A percentile compares a stretch with the other conserved stretches of the same genome.
phyloP scores from a whole-genome alignment of 2,329 filamentous ascomycete species.

The Epichloe hybrida region DNA sequence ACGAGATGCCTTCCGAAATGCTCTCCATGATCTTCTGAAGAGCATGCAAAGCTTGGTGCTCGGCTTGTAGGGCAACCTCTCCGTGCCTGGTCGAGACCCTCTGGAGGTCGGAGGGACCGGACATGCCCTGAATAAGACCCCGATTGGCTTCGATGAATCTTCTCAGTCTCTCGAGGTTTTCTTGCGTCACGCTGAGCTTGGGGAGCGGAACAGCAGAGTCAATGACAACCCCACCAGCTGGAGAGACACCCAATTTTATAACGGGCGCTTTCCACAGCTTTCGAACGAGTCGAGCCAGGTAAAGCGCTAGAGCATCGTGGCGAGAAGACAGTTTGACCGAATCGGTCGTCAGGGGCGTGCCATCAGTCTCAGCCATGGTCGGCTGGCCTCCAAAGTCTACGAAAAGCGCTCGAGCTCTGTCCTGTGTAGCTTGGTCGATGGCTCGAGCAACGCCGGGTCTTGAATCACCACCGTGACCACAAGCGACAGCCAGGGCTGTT shows the following conservation, averaged over 20 bases:
- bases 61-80: slow-evolving; percentile 81
- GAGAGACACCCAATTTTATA: slow-evolving; percentile 37
- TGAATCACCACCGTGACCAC: slow-evolving; percentile 74
- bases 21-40: slow-evolving; percentile 75
- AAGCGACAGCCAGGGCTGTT: slow-evolving; percentile 85
- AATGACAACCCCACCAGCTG: slow-evolving; percentile 49
- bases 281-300: slow-evolving; percentile 76
- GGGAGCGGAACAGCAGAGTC: slow-evolving; percentile 49
- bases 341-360: slow-evolving; percentile 60
- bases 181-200: slow-evolving; percentile 67
- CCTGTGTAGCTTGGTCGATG: slow-evolving; percentile 73
- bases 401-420: slow-evolving; percentile 74
- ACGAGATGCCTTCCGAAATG: slow-evolving; percentile 93
- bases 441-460: slow-evolving; percentile 59
- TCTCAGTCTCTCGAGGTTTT: slow-evolving; percentile 63
- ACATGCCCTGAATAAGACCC: slow-evolving; percentile 81
- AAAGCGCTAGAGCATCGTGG: slow-evolving; percentile 77
- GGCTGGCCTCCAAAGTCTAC: slow-evolving; percentile 88
- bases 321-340: slow-evolving; percentile 77
- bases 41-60: slow-evolving; percentile 83
- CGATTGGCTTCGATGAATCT: slow-evolving; percentile 81
- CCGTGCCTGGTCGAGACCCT: slow-evolving; percentile 71
- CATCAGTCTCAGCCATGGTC: slow-evolving; percentile 63
- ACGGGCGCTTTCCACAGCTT: slow-evolving; percentile 78
- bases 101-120: slow-evolving; percentile 77